Percentiles rank a stretch among this genome's conserved stretches.
phyloP scores from a whole-genome alignment of 495 filamentous ascomycete species.

The Penicillium atrosanguineum region DNA sequence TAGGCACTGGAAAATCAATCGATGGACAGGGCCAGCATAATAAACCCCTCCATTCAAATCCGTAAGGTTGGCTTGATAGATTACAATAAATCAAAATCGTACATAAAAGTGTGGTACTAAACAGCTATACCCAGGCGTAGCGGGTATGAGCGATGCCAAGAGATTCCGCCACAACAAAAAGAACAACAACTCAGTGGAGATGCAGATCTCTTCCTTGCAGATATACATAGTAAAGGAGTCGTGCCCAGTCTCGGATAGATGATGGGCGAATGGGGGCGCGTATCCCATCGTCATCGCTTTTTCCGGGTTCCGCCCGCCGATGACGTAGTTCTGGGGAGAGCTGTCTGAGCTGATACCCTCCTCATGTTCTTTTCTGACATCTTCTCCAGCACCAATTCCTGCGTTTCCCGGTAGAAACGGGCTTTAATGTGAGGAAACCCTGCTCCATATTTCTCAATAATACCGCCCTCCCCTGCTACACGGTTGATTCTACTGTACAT shows the following conservation, averaged over 20 bases:
- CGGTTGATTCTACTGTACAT: neutral
- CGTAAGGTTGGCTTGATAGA: no score
- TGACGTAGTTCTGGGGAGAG: conserved; percentile 22
- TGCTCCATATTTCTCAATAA: neutral
- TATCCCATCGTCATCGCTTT: conserved; percentile 20
- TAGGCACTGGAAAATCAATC: no score
- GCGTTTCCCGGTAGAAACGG: neutral
- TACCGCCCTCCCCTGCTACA: neutral
- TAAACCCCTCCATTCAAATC: no score
- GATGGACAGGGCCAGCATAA: no score
- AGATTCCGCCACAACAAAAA: neutral
- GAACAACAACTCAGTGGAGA: conserved; percentile 5
- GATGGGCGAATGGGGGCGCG: conserved; percentile 7
- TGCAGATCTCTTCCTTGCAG: neutral
- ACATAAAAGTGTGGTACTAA: neutral
- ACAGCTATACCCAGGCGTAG: neutral
- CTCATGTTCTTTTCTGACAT: neutral
- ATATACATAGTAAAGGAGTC: neutral
- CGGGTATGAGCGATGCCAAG: conserved; percentile 8
- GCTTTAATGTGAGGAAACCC: conserved; percentile 3
- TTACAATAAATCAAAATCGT: no score
- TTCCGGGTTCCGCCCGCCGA: conserved; percentile 18
- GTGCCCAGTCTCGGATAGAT: conserved; percentile 4
- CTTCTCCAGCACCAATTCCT: conserved; percentile 1
- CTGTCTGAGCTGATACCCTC: neutral